phyloP scores from a whole-genome alignment of 305 asterid genomes.

The Fraxinus angustifolia region DNA sequence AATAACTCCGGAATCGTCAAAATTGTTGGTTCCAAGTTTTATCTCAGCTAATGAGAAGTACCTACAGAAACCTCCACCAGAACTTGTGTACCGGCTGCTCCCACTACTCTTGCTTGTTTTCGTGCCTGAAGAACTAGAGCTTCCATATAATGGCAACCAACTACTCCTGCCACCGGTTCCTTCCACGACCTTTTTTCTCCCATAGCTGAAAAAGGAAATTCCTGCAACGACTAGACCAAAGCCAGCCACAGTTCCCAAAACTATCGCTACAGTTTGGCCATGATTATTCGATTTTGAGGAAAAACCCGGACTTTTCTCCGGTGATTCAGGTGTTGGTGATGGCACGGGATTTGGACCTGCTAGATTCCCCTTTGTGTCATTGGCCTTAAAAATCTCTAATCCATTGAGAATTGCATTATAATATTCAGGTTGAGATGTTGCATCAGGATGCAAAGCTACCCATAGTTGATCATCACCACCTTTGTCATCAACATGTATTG shows the following conservation, averaged over 20 bases:
- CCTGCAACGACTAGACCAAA: conserved; percentile 13
- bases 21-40: conserved; percentile 23
- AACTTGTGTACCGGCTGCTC: neutral
- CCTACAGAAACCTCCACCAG: conserved; percentile 24
- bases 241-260: conserved; percentile 18
- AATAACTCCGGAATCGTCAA: conserved; percentile 12
- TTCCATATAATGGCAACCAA: conserved; percentile 31
- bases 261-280: conserved; percentile 13
- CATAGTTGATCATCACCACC: neutral
- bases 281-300: conserved; percentile 5
- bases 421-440: neutral
- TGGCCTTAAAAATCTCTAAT: conserved; percentile 29
- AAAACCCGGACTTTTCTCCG: neutral
- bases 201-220: neutral
- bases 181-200: neutral
- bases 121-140: conserved; percentile 17
- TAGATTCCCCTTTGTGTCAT: conserved; percentile 19
- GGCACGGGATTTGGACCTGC: conserved; percentile 22
- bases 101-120: neutral
- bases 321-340: neutral
- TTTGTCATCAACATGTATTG: neutral
- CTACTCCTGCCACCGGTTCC: conserved; percentile 9
- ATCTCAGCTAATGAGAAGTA: conserved; percentile 27
- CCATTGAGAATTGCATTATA: conserved; percentile 29
- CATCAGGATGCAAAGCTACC: conserved; percentile 26